These are phyloP conservation scores for Dendrobium officinale DNA, from an alignment of 106 monocot genomes.

Conservation along the genomic window DNA sequence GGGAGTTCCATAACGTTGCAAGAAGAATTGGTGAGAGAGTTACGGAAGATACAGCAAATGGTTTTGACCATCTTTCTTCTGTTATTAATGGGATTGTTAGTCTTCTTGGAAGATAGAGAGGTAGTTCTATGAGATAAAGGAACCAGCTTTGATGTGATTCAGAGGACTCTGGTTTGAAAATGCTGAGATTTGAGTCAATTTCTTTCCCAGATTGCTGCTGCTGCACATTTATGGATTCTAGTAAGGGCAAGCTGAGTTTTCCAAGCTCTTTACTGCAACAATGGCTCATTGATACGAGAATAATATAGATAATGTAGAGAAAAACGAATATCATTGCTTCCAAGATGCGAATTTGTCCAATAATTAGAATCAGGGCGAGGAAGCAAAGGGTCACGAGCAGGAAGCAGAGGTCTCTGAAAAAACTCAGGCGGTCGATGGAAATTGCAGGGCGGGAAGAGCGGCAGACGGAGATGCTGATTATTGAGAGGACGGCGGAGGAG, in stretches of 20 bases:
- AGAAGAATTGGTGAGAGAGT: constrained; percentile 12
- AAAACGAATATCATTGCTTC: constrained; percentile 26
- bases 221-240: constrained; percentile 1
- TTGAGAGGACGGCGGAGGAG: constrained; percentile 27
- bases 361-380: constrained; percentile 27
- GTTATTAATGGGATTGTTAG: constrained; percentile 19
- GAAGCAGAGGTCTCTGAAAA: constrained; percentile 24
- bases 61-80: constrained; percentile 27
- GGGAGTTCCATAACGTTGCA: constrained; percentile 13
- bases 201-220: not conserved
- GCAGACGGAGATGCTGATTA: constrained; percentile 12
- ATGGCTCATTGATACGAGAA: constrained; percentile 20
- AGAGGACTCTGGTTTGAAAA: not conserved
- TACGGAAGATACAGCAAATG: constrained; percentile 15
- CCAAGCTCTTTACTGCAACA: constrained; percentile 7
- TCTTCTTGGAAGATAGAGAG: constrained; percentile 23
- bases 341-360: constrained; percentile 28
- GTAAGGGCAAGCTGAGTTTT: constrained; percentile 13
- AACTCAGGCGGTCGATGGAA: constrained; percentile 14
- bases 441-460: not conserved
- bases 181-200: not conserved
- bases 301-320: constrained; percentile 41
- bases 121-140: constrained; percentile 10
- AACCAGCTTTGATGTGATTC: not conserved
- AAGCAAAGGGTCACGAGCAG: constrained; percentile 21